Evolutionary conservation across 805 yeast genomes (phyloP), one percentile per base, ranked within the genome.

Genomic region (Spathaspora gorwiae): DNA sequence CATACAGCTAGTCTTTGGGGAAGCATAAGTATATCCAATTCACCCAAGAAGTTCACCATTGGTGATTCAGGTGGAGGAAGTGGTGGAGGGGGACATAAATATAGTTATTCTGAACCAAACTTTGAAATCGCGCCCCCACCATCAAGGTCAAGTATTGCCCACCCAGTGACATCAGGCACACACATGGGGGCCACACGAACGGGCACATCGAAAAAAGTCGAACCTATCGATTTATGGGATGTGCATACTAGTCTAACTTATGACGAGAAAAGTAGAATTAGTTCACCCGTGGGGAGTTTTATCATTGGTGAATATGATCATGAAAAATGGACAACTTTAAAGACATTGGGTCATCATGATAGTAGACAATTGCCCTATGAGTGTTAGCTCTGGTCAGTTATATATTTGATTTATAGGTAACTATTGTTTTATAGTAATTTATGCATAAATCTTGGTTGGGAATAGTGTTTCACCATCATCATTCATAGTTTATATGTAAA

Each of bases 261-360:
- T 24, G 49, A 46, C 13, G 66, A 62, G 44, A 53, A 59, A 50
- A 73, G 78, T 2, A 61, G 72, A 11, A 69, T 63, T 36, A 55
- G 78, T 62, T 62, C 75, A 54, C 24, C 24, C 2, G 24, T 19
- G 24, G 48, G 72, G 0, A 71, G 81, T 35, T 79, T 73, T 10
- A 81, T 79, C 3, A 73, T 81, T 45, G 86, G 87, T 0, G 80
- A 79, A 54, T 81, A 81, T 55, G 87, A 81, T 54, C 65, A 76
- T 53, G 87, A 81, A 56, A 81, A 81, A 57, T 81, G 86, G 86
- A 66, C 75, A 46, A 76, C 79, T 0, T 66, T 81, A 49, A 72
- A 73, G 51, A 56, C 68, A 19, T 51, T 75, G 32, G 32, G 24
- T 19, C 24, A 19, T 19, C 24, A 19, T 19, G 24, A 19, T 19